Evolutionary conservation across 352 stramenopile genomes (phyloP).

Genomic region (Phytophthora pinifolia): DNA sequence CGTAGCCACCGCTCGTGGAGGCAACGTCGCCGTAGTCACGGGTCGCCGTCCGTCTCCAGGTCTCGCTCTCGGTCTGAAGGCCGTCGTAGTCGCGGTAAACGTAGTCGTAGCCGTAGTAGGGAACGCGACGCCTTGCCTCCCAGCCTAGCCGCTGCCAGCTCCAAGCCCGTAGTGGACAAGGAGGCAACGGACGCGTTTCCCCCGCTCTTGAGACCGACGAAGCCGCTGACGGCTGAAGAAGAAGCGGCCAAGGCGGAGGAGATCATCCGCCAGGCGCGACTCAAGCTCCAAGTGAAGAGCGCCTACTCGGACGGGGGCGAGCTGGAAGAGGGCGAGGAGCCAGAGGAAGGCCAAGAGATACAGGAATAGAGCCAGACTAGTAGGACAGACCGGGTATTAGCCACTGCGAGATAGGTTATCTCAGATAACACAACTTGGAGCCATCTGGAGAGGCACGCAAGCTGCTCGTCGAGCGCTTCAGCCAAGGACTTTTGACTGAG

Average conservation of each 20-base stretch:
- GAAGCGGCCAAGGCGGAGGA: conserved; percentile 60
- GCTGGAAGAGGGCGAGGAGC: conserved; percentile 63
- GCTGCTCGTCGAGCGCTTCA: conserved; percentile 1
- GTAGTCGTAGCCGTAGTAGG: conserved; percentile 34
- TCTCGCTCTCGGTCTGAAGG: conserved; percentile 38
- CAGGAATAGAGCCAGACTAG: conserved; percentile 23
- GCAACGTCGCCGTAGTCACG: conserved; percentile 30
- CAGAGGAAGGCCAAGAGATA: conserved; percentile 38
- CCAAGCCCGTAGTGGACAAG: conserved; percentile 6
- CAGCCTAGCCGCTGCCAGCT: conserved; percentile 20
- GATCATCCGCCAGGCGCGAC: conserved; percentile 66
- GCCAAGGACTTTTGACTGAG: too few relatives aligned
- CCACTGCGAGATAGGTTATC: too few relatives aligned
- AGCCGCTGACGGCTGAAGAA: conserved; percentile 37
- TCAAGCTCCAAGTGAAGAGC: conserved; percentile 54
- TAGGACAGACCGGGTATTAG: not conserved
- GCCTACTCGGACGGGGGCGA: conserved; percentile 37
- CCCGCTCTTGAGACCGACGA: conserved; percentile 16
- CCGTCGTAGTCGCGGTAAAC: conserved; percentile 19
- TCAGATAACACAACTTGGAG: too few relatives aligned
- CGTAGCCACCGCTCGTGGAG: conserved; percentile 20
- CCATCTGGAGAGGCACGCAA: conserved; percentile 4
- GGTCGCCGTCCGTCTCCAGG: conserved; percentile 33
- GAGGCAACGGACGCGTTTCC: conserved; percentile 12
- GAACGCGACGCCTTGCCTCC: conserved; percentile 26